These are phyloP conservation scores for Russula earlei DNA, from an alignment of 768 basidiomycete species.

Conservation along the genomic window DNA sequence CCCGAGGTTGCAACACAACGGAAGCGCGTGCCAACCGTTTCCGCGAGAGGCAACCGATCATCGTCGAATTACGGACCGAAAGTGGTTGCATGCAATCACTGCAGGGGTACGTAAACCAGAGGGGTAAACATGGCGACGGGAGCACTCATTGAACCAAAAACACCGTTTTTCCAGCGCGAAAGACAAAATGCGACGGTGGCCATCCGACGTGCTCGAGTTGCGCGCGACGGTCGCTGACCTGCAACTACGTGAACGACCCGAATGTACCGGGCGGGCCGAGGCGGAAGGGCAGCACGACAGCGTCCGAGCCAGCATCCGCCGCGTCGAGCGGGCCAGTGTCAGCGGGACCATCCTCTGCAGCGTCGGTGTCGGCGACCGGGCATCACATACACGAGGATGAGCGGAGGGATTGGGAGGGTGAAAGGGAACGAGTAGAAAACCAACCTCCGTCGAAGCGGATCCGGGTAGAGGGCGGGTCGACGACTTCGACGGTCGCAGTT, in stretches of 20 bases:
- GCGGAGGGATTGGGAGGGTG: slow-evolving; percentile 8
- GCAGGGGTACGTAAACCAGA: slow-evolving; percentile 51
- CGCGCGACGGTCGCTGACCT: slow-evolving; percentile 61
- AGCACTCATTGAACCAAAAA: background rate
- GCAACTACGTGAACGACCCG: slow-evolving; percentile 72
- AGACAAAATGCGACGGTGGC: slow-evolving; percentile 84
- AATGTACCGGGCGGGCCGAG: slow-evolving; percentile 18
- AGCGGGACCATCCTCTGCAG: slow-evolving; percentile 15
- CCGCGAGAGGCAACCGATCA: slow-evolving; percentile 52
- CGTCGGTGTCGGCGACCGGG: slow-evolving; percentile 14
- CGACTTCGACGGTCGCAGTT: slow-evolving; percentile 15
- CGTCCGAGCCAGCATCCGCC: slow-evolving; percentile 19
- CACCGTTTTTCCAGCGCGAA: slow-evolving; percentile 47
- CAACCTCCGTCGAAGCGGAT: slow-evolving; percentile 19
- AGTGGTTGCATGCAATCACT: slow-evolving; percentile 84
- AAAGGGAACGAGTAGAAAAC: slow-evolving; percentile 6
- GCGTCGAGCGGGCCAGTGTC: slow-evolving; percentile 25
- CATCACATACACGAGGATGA: slow-evolving; percentile 18
- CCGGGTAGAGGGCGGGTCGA: slow-evolving; percentile 18
- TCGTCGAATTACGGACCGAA: slow-evolving; percentile 65
- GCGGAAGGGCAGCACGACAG: slow-evolving; percentile 20
- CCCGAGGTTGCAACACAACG: slow-evolving; percentile 26
- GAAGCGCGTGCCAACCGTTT: slow-evolving; percentile 50
- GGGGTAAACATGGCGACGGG: background rate
- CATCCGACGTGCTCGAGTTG: slow-evolving; percentile 81